Evolutionary conservation across 352 stramenopile species (phyloP), one percentile per base, ranked within the genome.

Genomic region (Phytophthora lateralis): DNA sequence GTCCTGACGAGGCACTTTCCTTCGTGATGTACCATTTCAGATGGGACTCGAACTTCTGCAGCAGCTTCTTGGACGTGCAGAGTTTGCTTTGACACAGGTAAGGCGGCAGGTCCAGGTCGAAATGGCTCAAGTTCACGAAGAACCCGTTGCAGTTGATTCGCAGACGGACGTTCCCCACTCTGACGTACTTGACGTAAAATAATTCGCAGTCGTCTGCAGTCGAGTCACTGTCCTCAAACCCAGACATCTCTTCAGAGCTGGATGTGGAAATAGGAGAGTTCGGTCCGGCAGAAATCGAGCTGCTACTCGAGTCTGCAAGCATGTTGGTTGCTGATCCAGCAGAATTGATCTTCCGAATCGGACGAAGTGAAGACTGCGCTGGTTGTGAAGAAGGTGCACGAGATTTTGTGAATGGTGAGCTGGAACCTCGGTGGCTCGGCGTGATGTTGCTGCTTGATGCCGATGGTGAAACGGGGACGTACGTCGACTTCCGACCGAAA

Each of bases 141-240:
- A 93, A 95, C 0, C 86, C 86, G 53, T 91, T 88, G 68, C 86
- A 93, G 54, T 91, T 91, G 69, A 95, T 90, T 15, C 80, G 78
- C 3, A 93, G 54, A 0, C 83, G 80, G 14, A 95, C 72, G 60
- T 93, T 92, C 8, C 86, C 86, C 24, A 95, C 80, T 27, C 84
- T 69, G 2, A 93, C 78, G 50, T 95, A 95, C 54, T 93, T 92
- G 49, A 95, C 90, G 69, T 91, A 95, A 58, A 93, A 93, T 6
- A 93, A 54, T 35, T 95, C 86, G 43, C 77, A 82, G 15, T 80
- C 75, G 24, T 91, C 82, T 4, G 69, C 56, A 0, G 73, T 74
- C 6, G 78, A 63, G 26, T 89, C 77, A 20, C 76, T 78, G 8
- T 91, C 82, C 11, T 93, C 83, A 4, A 35, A 47, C 10, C 38